Evolutionary conservation across 805 yeast genomes (phyloP).

Genomic region (Suhomyces sp.): DNA sequence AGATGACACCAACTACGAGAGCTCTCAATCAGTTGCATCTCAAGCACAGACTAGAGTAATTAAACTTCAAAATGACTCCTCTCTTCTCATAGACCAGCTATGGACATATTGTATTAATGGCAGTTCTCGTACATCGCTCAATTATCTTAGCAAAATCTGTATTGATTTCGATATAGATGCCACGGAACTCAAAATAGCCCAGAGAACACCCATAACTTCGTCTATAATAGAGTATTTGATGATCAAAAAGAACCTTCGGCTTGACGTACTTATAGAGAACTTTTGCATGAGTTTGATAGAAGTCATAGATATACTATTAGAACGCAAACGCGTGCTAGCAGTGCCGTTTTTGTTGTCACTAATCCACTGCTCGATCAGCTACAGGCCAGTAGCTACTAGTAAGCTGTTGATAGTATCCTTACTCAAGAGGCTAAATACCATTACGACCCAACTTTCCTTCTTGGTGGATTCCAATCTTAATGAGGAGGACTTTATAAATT

Average conservation of each 20-base stretch:
- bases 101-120: conserved; percentile 39
- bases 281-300: conserved; percentile 26
- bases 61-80: conserved; percentile 30
- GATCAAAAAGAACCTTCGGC: conserved; percentile 41
- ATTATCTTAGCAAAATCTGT: conserved; percentile 31
- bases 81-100: conserved; percentile 31
- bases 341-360: conserved; percentile 62
- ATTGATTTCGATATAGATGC: conserved; percentile 19
- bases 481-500: conserved; percentile 26
- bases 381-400: conserved; percentile 61
- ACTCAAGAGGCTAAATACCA: conserved; percentile 12
- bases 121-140: conserved; percentile 28
- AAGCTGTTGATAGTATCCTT: conserved; percentile 23
- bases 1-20: background rate
- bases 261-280: conserved; percentile 49
- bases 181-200: conserved; percentile 19
- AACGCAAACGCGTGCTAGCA: conserved; percentile 28
- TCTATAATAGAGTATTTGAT: conserved; percentile 45
- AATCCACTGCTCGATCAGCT: conserved; percentile 52
- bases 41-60: conserved; percentile 7
- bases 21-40: background rate
- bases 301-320: conserved; percentile 29
- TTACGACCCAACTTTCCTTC: conserved; percentile 20
- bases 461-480: conserved; percentile 24
- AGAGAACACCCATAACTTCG: conserved; percentile 32